Evolutionary conservation across 495 filamentous ascomycete genomes (phyloP).

Genomic region (Podospora pseudoanserina): DNA sequence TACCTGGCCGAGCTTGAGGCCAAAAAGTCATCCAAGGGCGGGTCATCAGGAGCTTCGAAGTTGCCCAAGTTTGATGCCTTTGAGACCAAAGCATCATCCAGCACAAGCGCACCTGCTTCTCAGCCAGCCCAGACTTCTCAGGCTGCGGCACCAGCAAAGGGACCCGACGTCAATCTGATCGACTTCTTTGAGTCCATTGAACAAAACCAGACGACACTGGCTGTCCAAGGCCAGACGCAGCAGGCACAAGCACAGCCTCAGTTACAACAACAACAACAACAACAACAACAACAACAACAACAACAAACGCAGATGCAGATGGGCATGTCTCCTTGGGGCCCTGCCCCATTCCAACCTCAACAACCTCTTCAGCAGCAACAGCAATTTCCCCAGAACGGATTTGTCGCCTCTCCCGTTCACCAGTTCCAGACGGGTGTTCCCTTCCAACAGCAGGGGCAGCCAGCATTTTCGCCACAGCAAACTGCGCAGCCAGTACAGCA

Average conservation of each 20-base stretch:
- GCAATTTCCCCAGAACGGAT: constrained; percentile 52
- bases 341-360: constrained; percentile 32
- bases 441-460: constrained; percentile 51
- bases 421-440: constrained; percentile 47
- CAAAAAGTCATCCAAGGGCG: constrained; percentile 54
- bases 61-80: constrained; percentile 8
- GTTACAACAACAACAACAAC: constrained; percentile 20
- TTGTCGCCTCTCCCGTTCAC: constrained; percentile 42
- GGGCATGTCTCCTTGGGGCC: constrained; percentile 34
- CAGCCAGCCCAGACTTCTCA: constrained; percentile 19
- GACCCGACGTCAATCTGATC: constrained; percentile 79
- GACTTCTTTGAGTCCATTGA: constrained; percentile 99
- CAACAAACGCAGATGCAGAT: constrained; percentile 29
- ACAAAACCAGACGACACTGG: constrained; percentile 77
- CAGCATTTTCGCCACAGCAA: constrained; percentile 35
- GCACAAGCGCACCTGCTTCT: constrained; percentile 29
- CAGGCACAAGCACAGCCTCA: constrained; percentile 26
- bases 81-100: constrained; percentile 38
- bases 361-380: constrained; percentile 20
- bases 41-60: constrained; percentile 34
- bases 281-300: constrained; percentile 16
- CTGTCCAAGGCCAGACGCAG: constrained; percentile 35
- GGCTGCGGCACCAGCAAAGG: constrained; percentile 44
- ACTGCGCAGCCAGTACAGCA: constrained; percentile 45
- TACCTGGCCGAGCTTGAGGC: constrained; percentile 83